Conservation (phyloP, 371 early-diverging fungal species). For the Mortierella sp. region DNA sequence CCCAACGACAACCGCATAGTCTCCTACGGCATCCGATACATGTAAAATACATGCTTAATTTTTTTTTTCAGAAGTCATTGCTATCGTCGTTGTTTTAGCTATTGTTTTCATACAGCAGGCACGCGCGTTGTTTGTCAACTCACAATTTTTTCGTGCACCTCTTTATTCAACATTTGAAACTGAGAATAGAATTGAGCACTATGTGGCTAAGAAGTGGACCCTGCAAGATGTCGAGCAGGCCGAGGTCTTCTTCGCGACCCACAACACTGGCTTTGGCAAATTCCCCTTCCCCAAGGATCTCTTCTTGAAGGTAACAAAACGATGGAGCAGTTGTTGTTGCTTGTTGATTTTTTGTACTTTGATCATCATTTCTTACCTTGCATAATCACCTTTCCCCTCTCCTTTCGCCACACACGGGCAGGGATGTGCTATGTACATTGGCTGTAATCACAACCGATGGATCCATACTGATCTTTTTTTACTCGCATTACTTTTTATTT, state of each 20-base stretch:
- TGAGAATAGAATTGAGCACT: slow-evolving; percentile 68
- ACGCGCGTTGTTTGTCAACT: not conserved
- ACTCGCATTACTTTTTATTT: not conserved
- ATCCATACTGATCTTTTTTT: not conserved
- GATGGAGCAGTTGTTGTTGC: not conserved
- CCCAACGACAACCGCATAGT: slow-evolving; percentile 76
- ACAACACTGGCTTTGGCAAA: slow-evolving; percentile 69
- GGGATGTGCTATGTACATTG: no score
- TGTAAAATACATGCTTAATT: slow-evolving; percentile 46
- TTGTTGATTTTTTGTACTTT: not conserved
- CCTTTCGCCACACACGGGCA: no score
- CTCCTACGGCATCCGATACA: slow-evolving; percentile 86
- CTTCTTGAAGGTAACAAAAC: slow-evolving; percentile 69
- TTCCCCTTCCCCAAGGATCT: slow-evolving; percentile 85
- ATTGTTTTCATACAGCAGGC: not conserved
- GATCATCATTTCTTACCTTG: not conserved
- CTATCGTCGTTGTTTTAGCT: not conserved
- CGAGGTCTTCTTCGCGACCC: slow-evolving; percentile 76
- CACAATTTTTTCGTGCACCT: not conserved
- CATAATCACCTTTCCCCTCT: not conserved
- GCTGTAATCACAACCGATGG: not conserved
- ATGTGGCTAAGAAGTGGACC: slow-evolving; percentile 75
- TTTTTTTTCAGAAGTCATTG: no score
- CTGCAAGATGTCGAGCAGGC: slow-evolving; percentile 72
- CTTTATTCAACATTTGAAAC: not conserved